phyloP scores from a whole-genome alignment of 2,329 filamentous ascomycete genomes.

The Rhynchosporium graminicola region DNA sequence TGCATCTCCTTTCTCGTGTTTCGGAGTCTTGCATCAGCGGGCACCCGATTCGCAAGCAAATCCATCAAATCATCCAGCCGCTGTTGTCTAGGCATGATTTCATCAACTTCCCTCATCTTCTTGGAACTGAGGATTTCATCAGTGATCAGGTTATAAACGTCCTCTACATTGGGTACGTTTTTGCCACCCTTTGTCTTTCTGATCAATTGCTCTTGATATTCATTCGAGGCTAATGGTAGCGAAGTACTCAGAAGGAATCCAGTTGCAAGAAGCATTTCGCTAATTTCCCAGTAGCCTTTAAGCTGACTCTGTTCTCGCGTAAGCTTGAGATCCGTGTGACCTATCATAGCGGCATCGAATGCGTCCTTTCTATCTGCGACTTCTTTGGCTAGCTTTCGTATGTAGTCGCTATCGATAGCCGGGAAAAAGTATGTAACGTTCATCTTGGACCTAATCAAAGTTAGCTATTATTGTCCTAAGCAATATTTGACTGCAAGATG shows the following conservation, averaged over 20 bases:
- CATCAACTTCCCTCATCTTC: background rate
- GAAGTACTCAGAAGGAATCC: background rate
- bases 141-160: background rate
- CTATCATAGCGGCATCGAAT: too few species aligned
- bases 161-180: background rate
- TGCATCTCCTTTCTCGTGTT: background rate
- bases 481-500: background rate
- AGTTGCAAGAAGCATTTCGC: background rate
- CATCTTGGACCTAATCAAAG: too few species aligned
- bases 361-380: too few species aligned
- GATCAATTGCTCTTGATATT: background rate
- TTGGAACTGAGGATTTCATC: background rate
- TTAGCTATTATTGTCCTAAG: too few species aligned
- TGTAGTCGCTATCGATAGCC: too few species aligned
- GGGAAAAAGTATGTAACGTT: too few species aligned
- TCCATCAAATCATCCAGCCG: too few species aligned
- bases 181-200: background rate
- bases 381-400: too few species aligned
- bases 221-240: background rate
- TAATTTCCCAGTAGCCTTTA: background rate
- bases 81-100: too few species aligned
- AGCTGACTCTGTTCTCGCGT: background rate
- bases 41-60: too few species aligned
- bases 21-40: background rate
- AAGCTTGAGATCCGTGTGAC: too few species aligned